These are phyloP conservation scores for Trichosporon sp. DNA, from an alignment of 1,284 basidiomycete genomes.

Conservation along the genomic window DNA sequence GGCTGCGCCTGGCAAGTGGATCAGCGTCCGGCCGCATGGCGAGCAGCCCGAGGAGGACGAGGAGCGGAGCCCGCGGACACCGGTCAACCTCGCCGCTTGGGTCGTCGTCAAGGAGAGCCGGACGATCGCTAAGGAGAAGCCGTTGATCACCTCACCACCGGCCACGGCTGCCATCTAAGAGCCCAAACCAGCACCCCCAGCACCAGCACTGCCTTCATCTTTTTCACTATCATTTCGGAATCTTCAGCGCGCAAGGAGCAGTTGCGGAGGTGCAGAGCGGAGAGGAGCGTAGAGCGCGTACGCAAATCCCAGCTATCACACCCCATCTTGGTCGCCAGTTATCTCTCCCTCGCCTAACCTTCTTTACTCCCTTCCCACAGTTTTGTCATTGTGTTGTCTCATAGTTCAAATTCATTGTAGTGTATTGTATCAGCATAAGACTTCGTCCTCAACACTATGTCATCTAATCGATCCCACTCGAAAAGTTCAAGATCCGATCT, in stretches of 20 bases:
- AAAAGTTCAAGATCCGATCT: not conserved
- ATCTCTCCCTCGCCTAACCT: not conserved
- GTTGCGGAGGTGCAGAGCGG: not conserved
- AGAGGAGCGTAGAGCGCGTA: not conserved
- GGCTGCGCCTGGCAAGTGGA: slow-evolving; percentile 21
- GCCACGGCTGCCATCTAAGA: not conserved
- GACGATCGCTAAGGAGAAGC: slow-evolving; percentile 8
- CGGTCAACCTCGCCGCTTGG: slow-evolving; percentile 49
- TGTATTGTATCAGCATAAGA: slow-evolving; percentile 20
- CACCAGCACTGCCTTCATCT: not conserved
- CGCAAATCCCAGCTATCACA: not conserved
- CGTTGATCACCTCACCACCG: slow-evolving; percentile 13
- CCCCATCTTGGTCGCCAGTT: not conserved
- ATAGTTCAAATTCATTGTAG: slow-evolving; percentile 10
- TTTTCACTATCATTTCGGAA: not conserved
- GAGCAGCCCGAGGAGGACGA: slow-evolving; percentile 1
- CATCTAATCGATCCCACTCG: slow-evolving; percentile 11
- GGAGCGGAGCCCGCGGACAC: slow-evolving; percentile 35
- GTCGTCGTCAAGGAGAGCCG: slow-evolving; percentile 24
- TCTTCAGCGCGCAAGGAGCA: not conserved
- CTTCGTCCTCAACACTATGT: not conserved
- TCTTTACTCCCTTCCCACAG: not conserved
- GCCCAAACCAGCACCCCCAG: not conserved
- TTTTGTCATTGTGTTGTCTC: slow-evolving; percentile 11
- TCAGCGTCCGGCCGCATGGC: slow-evolving; percentile 19